These are phyloP conservation scores for Scedosporium dehoogii DNA, from an alignment of 2,329 filamentous ascomycete species.

Conservation along the genomic window DNA sequence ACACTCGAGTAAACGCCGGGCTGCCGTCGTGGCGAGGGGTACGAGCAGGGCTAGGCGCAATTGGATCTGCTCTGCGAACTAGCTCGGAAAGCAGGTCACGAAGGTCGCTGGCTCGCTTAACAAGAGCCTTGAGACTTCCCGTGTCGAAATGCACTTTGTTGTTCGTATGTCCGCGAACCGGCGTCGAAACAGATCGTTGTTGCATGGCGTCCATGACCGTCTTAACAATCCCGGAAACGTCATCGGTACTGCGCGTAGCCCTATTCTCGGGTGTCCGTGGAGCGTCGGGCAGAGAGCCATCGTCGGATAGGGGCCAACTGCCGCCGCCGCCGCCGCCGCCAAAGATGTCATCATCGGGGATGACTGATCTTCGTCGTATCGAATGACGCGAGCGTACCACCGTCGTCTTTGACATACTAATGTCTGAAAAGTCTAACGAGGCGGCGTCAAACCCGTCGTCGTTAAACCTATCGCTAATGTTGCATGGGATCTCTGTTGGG, in stretches of 20 bases:
- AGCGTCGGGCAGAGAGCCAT: conserved; percentile 33
- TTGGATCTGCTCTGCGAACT: conserved; percentile 48
- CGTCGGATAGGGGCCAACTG: conserved; percentile 12
- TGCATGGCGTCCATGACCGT: conserved; percentile 58
- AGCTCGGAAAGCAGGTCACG: conserved; percentile 50
- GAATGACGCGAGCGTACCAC: conserved; percentile 44
- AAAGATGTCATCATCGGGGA: conserved; percentile 59
- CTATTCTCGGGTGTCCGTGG: conserved; percentile 31
- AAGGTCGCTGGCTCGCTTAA: conserved; percentile 51
- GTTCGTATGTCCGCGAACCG: conserved; percentile 25
- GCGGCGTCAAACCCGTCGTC: conserved; percentile 39
- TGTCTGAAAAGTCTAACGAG: conserved; percentile 29
- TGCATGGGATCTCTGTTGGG: conserved; percentile 26
- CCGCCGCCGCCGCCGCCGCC: conserved; percentile 33
- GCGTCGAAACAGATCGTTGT: conserved; percentile 35
- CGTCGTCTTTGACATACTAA: conserved; percentile 36
- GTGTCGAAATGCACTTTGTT: conserved; percentile 58
- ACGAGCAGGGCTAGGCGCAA: conserved; percentile 43
- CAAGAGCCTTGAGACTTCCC: conserved; percentile 56
- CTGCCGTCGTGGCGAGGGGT: conserved; percentile 47
- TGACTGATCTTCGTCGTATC: conserved; percentile 49
- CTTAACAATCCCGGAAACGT: conserved; percentile 41
- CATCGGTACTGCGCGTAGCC: conserved; percentile 19
- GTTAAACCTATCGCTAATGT: conserved; percentile 33
- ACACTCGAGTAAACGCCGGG: conserved; percentile 58